phyloP scores from a whole-genome alignment of 495 filamentous ascomycete species.

The Viridothelium virens region DNA sequence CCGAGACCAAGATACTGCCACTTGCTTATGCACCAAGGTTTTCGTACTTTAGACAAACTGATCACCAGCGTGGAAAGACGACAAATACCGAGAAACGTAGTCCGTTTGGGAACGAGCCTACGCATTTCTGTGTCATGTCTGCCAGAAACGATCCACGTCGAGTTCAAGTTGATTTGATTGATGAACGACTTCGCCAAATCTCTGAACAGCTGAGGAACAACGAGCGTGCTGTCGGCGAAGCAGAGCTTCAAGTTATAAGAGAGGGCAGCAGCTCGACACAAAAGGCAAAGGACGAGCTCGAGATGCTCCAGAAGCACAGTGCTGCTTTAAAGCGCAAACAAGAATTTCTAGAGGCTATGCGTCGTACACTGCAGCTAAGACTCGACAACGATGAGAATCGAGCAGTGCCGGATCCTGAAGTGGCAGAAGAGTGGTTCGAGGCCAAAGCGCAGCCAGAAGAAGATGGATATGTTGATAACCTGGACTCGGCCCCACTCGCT shows the following conservation, averaged over 20 bases:
- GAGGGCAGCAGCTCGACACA: constrained; percentile 46
- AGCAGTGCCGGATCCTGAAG: constrained; percentile 43
- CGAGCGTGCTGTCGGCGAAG: constrained; percentile 40
- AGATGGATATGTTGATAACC: constrained; percentile 31
- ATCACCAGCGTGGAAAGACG: constrained; percentile 63
- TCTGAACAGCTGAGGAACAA: constrained; percentile 69
- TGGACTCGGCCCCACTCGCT: constrained; percentile 45
- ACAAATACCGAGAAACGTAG: constrained; percentile 65
- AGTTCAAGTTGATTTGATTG: constrained; percentile 80
- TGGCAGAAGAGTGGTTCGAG: constrained; percentile 40
- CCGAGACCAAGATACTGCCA: constrained; percentile 86
- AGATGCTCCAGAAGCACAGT: constrained; percentile 61
- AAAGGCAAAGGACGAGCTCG: constrained; percentile 52
- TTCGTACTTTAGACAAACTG: constrained; percentile 97
- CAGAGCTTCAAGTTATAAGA: constrained; percentile 36
- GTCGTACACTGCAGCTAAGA: constrained; percentile 56
- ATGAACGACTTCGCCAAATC: constrained; percentile 68
- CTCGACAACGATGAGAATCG: constrained; percentile 42
- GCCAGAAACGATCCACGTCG: constrained; percentile 81
- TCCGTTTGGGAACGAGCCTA: constrained; percentile 83
- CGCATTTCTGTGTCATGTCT: constrained; percentile 92
- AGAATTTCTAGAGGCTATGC: constrained; percentile 66
- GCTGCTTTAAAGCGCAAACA: constrained; percentile 64
- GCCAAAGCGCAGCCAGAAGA: constrained; percentile 38
- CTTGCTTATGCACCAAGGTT: constrained; percentile 87